Evolutionary conservation across 129 eudicot genomes (phyloP).

Genomic region (Silybum marianum): DNA sequence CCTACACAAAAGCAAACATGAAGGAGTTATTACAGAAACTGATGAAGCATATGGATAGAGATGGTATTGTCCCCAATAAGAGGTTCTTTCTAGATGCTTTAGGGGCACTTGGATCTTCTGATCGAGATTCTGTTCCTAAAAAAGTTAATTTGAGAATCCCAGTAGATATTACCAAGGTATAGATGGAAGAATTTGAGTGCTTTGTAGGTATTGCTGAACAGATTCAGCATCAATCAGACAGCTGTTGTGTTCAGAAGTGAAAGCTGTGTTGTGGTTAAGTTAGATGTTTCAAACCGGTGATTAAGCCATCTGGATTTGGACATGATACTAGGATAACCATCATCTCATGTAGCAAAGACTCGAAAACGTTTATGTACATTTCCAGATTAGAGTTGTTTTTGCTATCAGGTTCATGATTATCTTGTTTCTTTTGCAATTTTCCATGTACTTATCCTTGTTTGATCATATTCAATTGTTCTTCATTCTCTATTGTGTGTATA

Average conservation of each 20-base stretch:
- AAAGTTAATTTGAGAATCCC: conserved; percentile 15
- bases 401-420: neutral
- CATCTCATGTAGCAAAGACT: neutral
- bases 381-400: neutral
- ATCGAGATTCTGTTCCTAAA: conserved; percentile 12
- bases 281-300: neutral
- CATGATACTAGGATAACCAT: conserved; percentile 3
- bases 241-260: neutral
- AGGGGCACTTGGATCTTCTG: conserved; percentile 67
- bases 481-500: neutral
- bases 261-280: neutral
- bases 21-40: conserved; percentile 62
- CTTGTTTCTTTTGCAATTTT: neutral
- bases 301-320: neutral
- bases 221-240: neutral
- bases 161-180: conserved; percentile 14
- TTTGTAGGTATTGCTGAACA: neutral
- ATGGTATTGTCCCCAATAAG: conserved; percentile 79
- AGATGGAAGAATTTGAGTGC: conserved; percentile 9
- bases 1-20: conserved; percentile 78
- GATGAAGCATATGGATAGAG: conserved; percentile 73
- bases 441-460: neutral
- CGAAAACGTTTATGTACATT: neutral
- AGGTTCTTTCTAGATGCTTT: conserved; percentile 81
- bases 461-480: neutral